These are phyloP conservation scores for Aureobasidium sp. DNA, from an alignment of 2,329 filamentous ascomycete genomes.

Conservation along the genomic window DNA sequence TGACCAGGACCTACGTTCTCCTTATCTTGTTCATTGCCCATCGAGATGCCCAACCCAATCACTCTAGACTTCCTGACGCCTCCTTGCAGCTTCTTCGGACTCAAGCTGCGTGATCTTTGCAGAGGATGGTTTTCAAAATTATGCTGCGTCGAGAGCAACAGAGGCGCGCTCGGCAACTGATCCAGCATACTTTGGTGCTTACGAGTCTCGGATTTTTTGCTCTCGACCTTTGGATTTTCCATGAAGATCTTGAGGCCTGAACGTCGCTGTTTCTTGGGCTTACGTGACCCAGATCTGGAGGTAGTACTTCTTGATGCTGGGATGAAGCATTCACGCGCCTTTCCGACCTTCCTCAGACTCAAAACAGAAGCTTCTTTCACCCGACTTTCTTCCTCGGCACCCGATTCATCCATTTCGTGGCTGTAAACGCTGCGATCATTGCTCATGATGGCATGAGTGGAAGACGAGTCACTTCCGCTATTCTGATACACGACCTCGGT, in stretches of 20 bases:
- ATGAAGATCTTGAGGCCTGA: slow-evolving; percentile 5
- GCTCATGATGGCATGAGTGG: not conserved
- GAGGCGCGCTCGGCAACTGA: not conserved
- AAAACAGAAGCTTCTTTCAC: not conserved
- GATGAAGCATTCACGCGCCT: slow-evolving; percentile 7
- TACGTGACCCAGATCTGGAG: not conserved
- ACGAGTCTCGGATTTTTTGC: not conserved
- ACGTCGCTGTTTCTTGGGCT: not conserved
- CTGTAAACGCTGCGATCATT: slow-evolving; percentile 1
- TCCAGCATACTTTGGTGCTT: not conserved
- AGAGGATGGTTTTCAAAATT: not conserved
- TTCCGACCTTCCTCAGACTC: slow-evolving; percentile 3
- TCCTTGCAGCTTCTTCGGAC: not conserved
- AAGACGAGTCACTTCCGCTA: not conserved
- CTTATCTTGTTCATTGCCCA: not conserved
- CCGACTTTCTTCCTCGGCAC: not conserved
- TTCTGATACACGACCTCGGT: not conserved
- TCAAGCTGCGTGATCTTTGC: not conserved
- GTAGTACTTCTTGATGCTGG: not conserved
- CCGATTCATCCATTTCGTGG: not conserved
- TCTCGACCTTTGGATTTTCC: not conserved
- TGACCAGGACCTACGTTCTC: slow-evolving; percentile 16
- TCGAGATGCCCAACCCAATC: not conserved
- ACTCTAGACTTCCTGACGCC: not conserved
- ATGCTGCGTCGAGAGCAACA: not conserved